Evolutionary conservation across 495 filamentous ascomycete species (phyloP).

Genomic region (Echria macrotheca): DNA sequence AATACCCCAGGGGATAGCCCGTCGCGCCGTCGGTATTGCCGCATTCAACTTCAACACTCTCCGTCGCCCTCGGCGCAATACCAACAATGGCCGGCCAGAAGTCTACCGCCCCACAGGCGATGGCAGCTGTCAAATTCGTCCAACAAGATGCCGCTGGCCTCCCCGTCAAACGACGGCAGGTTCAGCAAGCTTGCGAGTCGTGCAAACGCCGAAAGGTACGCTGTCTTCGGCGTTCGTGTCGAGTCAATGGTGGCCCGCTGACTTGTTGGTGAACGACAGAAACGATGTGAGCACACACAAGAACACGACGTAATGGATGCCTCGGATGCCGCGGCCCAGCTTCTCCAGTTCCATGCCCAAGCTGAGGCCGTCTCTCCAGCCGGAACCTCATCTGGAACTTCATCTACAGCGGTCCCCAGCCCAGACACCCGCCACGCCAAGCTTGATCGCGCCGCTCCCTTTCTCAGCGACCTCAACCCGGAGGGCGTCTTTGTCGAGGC

Average conservation of each 20-base stretch:
- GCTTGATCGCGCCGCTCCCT: slow-evolving; percentile 30
- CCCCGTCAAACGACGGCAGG: slow-evolving; percentile 45
- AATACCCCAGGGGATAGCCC: no score
- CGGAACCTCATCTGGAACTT: no score
- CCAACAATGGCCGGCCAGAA: no score
- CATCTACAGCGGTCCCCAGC: neutral
- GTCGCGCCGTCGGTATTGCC: no score
- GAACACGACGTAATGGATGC: slow-evolving; percentile 14
- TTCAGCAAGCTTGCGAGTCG: slow-evolving; percentile 38
- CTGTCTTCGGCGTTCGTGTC: neutral
- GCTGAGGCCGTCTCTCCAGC: neutral
- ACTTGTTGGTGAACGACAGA: neutral
- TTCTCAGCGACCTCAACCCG: slow-evolving; percentile 50
- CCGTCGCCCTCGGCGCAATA: no score
- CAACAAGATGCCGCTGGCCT: slow-evolving; percentile 37
- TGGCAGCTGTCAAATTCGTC: slow-evolving; percentile 37
- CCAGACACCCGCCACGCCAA: neutral
- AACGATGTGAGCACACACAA: slow-evolving; percentile 17
- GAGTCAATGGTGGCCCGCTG: no score
- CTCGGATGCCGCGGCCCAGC: slow-evolving; percentile 21
- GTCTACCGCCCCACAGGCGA: neutral
- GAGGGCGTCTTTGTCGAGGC: slow-evolving; percentile 46
- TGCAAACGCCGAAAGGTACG: slow-evolving; percentile 43
- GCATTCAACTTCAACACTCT: no score
- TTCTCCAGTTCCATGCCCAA: slow-evolving; percentile 18